Percentiles rank a stretch among this genome's conserved stretches.
Evolutionary conservation across 305 asterid genomes (phyloP).

Genomic region (Coffea humblotiana): DNA sequence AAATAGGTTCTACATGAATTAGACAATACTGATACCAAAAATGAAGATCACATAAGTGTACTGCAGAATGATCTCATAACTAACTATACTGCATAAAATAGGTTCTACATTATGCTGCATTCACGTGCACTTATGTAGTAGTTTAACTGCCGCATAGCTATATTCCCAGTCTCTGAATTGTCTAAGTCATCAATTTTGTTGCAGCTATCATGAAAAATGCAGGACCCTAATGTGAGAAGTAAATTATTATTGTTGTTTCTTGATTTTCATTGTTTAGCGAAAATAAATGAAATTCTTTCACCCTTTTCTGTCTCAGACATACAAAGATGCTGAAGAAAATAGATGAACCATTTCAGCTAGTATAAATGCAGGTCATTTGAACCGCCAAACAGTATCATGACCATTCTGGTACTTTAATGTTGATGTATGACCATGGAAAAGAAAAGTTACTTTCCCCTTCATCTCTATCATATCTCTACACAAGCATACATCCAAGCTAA

Average conservation of each 20-base stretch:
- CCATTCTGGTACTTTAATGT: background rate
- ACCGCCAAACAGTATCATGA: background rate
- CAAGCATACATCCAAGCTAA: background rate
- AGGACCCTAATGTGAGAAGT: background rate
- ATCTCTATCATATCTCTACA: background rate
- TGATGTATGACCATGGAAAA: background rate
- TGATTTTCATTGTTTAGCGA: background rate
- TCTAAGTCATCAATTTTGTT: background rate
- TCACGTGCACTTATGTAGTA: background rate
- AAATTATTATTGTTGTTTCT: background rate
- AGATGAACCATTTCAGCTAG: background rate
- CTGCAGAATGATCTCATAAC: background rate
- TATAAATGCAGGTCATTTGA: background rate
- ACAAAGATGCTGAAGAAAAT: background rate
- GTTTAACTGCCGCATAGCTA: background rate
- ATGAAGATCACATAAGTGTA: background rate
- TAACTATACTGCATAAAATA: background rate
- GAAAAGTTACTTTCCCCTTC: background rate
- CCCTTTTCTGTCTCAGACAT: background rate
- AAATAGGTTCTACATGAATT: background rate
- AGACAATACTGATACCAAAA: background rate
- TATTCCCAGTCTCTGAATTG: background rate
- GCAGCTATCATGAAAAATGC: background rate
- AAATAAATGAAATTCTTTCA: background rate
- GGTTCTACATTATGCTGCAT: background rate